Evolutionary conservation across 345 rosid genomes (phyloP).

Genomic region (Corymbia maculata): DNA sequence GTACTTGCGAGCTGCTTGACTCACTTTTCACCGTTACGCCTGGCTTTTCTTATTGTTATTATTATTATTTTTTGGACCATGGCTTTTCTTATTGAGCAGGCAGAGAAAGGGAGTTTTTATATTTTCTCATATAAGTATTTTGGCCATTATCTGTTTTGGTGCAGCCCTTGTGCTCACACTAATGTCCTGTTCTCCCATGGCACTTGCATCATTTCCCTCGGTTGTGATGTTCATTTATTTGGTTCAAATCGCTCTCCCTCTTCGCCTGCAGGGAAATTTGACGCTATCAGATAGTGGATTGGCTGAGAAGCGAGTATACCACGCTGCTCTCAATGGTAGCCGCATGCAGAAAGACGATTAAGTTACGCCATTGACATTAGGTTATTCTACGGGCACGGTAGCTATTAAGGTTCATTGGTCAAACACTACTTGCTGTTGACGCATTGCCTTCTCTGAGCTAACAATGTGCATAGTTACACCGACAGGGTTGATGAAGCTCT

Average conservation of each 20-base stretch:
- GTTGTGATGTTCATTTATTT: neutral
- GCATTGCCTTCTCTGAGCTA: neutral
- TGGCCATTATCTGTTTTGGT: neutral
- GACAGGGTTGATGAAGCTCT: neutral
- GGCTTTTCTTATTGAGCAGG: neutral
- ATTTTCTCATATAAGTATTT: neutral
- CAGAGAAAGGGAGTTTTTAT: neutral
- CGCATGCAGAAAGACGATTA: slow-evolving; percentile 61
- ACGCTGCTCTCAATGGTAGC: slow-evolving; percentile 87
- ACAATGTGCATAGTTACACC: neutral
- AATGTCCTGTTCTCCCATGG: neutral
- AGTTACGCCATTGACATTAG: neutral
- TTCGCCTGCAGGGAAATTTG: slow-evolving; percentile 63
- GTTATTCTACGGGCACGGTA: neutral
- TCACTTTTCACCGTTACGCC: neutral
- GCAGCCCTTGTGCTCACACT: neutral
- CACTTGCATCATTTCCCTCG: neutral
- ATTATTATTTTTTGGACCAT: neutral
- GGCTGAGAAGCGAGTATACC: slow-evolving; percentile 88
- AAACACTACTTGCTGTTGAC: neutral
- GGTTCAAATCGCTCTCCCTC: neutral
- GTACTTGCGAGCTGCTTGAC: neutral
- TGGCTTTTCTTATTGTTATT: neutral
- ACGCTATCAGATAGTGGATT: slow-evolving; percentile 66
- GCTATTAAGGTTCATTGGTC: neutral